A percentile compares a stretch with the other conserved stretches of the same genome.
Conservation (phyloP, 2,329 filamentous ascomycete genomes). For the Fusarium sambucinum region DNA sequence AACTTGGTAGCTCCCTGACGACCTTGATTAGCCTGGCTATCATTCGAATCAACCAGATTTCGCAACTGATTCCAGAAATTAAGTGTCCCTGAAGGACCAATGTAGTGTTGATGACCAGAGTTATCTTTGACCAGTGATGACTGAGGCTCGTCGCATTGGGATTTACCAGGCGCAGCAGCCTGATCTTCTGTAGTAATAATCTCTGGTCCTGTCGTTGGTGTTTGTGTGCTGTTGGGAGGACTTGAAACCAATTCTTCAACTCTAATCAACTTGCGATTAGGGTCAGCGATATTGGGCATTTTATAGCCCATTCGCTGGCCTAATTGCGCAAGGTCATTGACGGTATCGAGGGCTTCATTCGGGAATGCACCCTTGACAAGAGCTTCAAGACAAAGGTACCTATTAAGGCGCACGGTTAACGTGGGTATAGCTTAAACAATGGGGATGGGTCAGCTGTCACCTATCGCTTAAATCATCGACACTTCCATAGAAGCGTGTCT, state of each 20-base stretch:
- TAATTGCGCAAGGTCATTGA: slow-evolving; percentile 49
- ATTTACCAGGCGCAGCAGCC: slow-evolving; percentile 20
- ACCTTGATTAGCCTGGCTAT: slow-evolving; percentile 4
- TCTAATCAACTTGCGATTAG: slow-evolving; percentile 24
- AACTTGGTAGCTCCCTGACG: slow-evolving; percentile 22
- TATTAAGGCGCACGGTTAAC: slow-evolving; percentile 19
- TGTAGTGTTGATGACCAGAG: slow-evolving; percentile 53
- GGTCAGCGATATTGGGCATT: slow-evolving; percentile 52
- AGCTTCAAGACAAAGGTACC: slow-evolving; percentile 53
- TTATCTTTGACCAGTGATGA: slow-evolving; percentile 50
- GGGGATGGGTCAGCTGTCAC: slow-evolving; percentile 17
- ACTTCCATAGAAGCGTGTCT: slow-evolving; percentile 55
- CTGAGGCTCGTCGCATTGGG: slow-evolving; percentile 38
- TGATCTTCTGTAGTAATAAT: background rate
- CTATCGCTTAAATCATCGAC: slow-evolving; percentile 54
- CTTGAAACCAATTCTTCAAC: slow-evolving; percentile 34
- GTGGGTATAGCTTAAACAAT: background rate
- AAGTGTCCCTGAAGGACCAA: slow-evolving; percentile 54
- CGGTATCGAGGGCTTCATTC: slow-evolving; percentile 47
- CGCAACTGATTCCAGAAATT: slow-evolving; percentile 54
- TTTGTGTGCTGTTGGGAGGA: background rate
- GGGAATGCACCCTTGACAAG: slow-evolving; percentile 54
- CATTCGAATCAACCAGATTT: slow-evolving; percentile 47
- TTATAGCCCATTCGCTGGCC: slow-evolving; percentile 49
- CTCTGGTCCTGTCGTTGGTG: slow-evolving; percentile 8